A percentile compares a stretch with the other conserved stretches of the same genome.
phyloP scores from a whole-genome alignment of 805 yeast genomes.

The Vanderwaltozyma verrucispora region DNA sequence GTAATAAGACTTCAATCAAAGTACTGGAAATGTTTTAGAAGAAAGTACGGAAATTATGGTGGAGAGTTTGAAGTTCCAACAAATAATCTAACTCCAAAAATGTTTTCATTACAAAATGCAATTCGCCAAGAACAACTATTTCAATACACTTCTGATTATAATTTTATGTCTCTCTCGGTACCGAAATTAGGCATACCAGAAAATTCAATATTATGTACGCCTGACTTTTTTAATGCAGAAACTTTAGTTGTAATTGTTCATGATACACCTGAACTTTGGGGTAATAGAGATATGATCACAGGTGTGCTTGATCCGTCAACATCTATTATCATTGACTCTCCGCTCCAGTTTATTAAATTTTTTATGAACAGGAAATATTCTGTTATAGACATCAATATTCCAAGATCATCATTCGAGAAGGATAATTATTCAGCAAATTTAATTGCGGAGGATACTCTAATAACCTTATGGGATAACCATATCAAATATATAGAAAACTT shows the following conservation, averaged over 20 bases:
- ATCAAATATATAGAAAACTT: conserved; percentile 59
- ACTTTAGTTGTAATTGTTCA: conserved; percentile 65
- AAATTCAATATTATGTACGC: conserved; percentile 41
- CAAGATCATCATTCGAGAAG: conserved; percentile 40
- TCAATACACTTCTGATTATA: conserved; percentile 41
- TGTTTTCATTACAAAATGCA: conserved; percentile 55
- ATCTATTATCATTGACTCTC: conserved; percentile 67
- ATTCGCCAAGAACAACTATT: conserved; percentile 61
- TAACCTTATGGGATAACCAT: conserved; percentile 87
- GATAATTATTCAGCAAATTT: conserved; percentile 50
- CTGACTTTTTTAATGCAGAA: conserved; percentile 56
- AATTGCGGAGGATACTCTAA: conserved; percentile 64
- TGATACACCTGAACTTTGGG: conserved; percentile 92
- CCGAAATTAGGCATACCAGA: conserved; percentile 29
- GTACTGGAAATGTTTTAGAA: conserved; percentile 74
- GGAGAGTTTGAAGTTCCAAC: conserved; percentile 29
- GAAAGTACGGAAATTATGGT: conserved; percentile 46
- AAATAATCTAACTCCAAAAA: conserved; percentile 28
- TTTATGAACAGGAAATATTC: conserved; percentile 52
- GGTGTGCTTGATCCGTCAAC: conserved; percentile 68
- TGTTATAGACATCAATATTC: conserved; percentile 74
- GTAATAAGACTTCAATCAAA: conserved; percentile 72
- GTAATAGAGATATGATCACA: conserved; percentile 64
- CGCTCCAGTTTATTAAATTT: conserved; percentile 64
- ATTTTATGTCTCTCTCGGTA: conserved; percentile 62